These are phyloP conservation scores for Pythium utonaiense DNA, from an alignment of 352 stramenopile genomes.

Conservation along the genomic window DNA sequence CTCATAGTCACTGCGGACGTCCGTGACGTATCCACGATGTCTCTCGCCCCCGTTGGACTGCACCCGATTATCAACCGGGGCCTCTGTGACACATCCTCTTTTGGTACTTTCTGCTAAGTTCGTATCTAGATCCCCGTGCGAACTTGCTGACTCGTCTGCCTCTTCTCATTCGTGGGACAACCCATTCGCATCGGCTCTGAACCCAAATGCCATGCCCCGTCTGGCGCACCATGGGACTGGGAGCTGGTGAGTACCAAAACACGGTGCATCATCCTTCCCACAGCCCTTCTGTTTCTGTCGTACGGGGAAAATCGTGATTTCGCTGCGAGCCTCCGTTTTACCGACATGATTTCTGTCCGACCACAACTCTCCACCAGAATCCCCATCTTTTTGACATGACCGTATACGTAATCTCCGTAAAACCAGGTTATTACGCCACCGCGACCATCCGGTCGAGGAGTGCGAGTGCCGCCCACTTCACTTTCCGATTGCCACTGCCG, in stretches of 20 bases:
- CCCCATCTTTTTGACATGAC: no score
- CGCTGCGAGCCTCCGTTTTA: not conserved
- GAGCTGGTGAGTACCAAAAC: no score
- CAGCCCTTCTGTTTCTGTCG: not conserved
- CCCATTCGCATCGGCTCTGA: constrained; percentile 1
- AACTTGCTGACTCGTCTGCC: constrained; percentile 13
- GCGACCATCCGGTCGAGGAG: not conserved
- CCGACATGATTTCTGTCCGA: not conserved
- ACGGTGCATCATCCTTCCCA: not conserved
- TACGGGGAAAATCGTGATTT: not conserved
- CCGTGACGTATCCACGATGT: no score
- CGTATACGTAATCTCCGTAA: not conserved
- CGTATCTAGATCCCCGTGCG: not conserved
- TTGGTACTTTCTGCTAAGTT: not conserved
- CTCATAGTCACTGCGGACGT: no score
- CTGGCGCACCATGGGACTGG: no score
- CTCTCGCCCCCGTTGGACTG: no score
- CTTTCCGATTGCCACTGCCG: not conserved
- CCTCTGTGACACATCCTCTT: not conserved
- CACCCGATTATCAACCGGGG: no score
- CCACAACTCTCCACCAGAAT: no score
- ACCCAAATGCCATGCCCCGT: constrained; percentile 6
- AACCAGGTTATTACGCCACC: not conserved
- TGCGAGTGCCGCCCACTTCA: no score
- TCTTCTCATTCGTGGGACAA: constrained; percentile 13